Evolutionary conservation across 140 eudicot genomes (phyloP), one percentile per base, ranked within the genome.

Genomic region (Erigeron philadelphicus): DNA sequence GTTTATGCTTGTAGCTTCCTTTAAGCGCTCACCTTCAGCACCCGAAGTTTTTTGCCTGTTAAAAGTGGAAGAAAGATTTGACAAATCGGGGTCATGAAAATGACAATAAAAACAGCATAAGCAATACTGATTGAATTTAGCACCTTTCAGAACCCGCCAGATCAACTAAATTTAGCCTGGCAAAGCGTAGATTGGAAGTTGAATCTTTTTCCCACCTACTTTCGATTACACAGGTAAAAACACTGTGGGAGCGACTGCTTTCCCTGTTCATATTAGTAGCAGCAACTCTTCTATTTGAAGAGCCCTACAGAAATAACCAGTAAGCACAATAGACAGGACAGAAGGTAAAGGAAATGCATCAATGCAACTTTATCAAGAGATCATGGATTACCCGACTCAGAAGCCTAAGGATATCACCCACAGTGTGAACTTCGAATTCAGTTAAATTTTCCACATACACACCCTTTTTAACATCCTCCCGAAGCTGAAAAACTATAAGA

Each of bases 111-210:
- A 19, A 15, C 1, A 57, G 18, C 44, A 7, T 40, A 12, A 46
- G 16, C 23, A 70, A 46, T 42, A 19, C 11, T 54, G 55, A 18
- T 55, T 15, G 48, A 56, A 66, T 41, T 58, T 15, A 19, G 52
- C 69, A 93, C 98, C 98, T 93, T 78, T 93, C 98, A 50, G 98
- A 93, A 72, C 98, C 98, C 66, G 98, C 98, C n/a, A 93, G 85
- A 76, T 93, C 98, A 68, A 93, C 96, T 58, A 93, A 94, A 84
- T 93, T 93, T 64, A 93, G 78, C 81, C 97, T 80, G 2, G 98
- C 88, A 73, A 89, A 93, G 56, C 98, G 83, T 21, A 81, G 88
- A 76, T 93, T 89, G 38, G 94, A 78, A 3, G 89, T 73, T 4
- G 95, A 86, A 70, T 93, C 94, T 77, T 84, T 86, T 70, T 87